Conservation (phyloP, 1,284 basidiomycete species). For the Fomitopsis pinicola region DNA sequence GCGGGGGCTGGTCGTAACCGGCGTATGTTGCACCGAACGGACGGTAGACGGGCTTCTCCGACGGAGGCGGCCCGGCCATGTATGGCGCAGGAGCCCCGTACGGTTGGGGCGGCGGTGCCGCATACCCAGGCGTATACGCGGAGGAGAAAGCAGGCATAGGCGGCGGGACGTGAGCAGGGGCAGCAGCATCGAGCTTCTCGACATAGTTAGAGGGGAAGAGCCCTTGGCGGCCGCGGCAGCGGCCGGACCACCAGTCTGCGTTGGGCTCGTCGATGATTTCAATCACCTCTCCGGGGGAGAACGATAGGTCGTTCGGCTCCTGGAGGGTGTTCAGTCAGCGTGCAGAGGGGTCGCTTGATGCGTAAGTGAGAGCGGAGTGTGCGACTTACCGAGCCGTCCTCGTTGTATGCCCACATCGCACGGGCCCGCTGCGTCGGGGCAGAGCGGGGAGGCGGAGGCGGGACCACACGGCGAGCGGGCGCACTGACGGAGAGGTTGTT, state of each 20-base stretch:
- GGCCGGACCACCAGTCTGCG: slow-evolving; percentile 64
- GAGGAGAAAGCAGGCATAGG: slow-evolving; percentile 14
- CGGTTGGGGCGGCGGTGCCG: not conserved
- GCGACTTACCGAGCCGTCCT: slow-evolving; percentile 41
- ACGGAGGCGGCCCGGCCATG: not conserved
- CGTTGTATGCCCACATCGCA: slow-evolving; percentile 67
- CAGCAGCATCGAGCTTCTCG: slow-evolving; percentile 37
- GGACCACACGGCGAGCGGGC: slow-evolving; percentile 17
- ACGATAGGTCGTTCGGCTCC: slow-evolving; percentile 59
- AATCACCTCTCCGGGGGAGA: slow-evolving; percentile 53
- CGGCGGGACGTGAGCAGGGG: slow-evolving; percentile 13
- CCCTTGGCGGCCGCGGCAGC: slow-evolving; percentile 50
- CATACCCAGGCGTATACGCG: not conserved
- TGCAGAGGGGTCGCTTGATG: not conserved
- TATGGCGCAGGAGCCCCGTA: not conserved
- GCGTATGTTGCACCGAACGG: slow-evolving; percentile 33
- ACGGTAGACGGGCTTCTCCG: slow-evolving; percentile 31
- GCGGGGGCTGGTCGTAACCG: slow-evolving; percentile 32
- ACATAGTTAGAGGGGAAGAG: slow-evolving; percentile 65
- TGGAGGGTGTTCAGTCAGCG: slow-evolving; percentile 20
- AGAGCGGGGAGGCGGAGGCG: slow-evolving; percentile 26
- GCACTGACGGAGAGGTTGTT: slow-evolving; percentile 16
- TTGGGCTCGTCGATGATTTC: slow-evolving; percentile 60
- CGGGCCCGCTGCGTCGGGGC: slow-evolving; percentile 39
- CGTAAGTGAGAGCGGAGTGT: slow-evolving; percentile 1